A percentile compares a stretch with the other conserved stretches of the same genome.
Conservation (phyloP, 2,329 filamentous ascomycete genomes). For the Emericellopsis cladophorae region DNA sequence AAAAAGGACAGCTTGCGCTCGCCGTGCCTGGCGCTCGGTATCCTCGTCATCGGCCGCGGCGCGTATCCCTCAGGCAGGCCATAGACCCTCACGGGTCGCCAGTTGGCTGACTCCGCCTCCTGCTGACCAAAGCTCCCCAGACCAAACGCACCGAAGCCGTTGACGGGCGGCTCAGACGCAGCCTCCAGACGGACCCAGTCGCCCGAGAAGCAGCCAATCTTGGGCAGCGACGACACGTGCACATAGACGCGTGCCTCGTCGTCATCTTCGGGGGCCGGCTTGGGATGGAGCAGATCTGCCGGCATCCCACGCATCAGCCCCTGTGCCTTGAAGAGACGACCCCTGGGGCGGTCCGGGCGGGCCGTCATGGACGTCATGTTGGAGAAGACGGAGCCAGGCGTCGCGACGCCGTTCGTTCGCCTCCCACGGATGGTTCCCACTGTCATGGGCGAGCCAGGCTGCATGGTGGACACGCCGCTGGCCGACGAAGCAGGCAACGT, state of each 20-base stretch:
- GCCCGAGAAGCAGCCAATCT: slow-evolving; percentile 91
- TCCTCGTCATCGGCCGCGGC: slow-evolving; percentile 45
- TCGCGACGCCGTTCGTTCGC: slow-evolving; percentile 59
- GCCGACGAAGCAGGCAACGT: slow-evolving; percentile 64
- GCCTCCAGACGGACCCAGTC: slow-evolving; percentile 88
- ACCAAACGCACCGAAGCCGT: slow-evolving; percentile 54
- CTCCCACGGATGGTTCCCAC: slow-evolving; percentile 44
- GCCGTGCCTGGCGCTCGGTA: slow-evolving; percentile 39
- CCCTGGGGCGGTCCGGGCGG: slow-evolving; percentile 56
- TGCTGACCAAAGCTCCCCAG: slow-evolving; percentile 44
- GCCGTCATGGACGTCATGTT: slow-evolving; percentile 77
- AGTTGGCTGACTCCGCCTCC: slow-evolving; percentile 49
- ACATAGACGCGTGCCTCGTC: slow-evolving; percentile 86
- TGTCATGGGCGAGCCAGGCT: slow-evolving; percentile 70
- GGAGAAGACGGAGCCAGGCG: slow-evolving; percentile 81
- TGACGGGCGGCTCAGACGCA: slow-evolving; percentile 58
- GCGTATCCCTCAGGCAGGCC: slow-evolving; percentile 70
- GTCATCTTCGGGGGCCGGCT: slow-evolving; percentile 64
- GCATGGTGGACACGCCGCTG: slow-evolving; percentile 68
- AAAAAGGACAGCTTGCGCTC: slow-evolving; percentile 48
- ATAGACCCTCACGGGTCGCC: slow-evolving; percentile 80
- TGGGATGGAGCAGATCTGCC: slow-evolving; percentile 71
- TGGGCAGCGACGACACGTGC: slow-evolving; percentile 71
- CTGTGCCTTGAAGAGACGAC: slow-evolving; percentile 75
- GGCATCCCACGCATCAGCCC: slow-evolving; percentile 62